Evolutionary conservation across 305 asterid species (phyloP).

Genomic region (Lippia alba): DNA sequence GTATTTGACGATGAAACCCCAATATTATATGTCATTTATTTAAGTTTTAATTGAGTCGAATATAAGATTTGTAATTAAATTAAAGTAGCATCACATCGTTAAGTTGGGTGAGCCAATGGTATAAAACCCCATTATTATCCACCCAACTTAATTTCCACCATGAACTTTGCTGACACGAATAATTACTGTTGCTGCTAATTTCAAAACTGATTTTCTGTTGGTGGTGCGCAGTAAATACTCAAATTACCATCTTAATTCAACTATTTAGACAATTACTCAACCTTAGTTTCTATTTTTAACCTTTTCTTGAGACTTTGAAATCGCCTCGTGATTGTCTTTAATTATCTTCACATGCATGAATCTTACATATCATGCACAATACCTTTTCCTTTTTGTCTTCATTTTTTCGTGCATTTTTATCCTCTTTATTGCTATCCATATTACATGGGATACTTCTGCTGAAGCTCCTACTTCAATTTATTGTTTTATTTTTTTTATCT

Average conservation of each 20-base stretch:
- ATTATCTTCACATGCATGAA: conserved; percentile 8
- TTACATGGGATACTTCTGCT: too few species aligned
- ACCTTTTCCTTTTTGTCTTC: too few species aligned
- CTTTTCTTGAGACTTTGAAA: neutral
- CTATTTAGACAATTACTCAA: neutral
- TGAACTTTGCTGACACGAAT: conserved; percentile 27
- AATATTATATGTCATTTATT: too few species aligned
- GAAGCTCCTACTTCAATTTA: too few species aligned
- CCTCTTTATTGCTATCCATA: too few species aligned
- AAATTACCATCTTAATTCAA: neutral
- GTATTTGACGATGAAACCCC: too few species aligned
- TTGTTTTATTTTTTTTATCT: too few species aligned
- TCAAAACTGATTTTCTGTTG: neutral
- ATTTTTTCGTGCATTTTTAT: too few species aligned
- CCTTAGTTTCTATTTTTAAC: neutral
- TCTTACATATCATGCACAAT: neutral
- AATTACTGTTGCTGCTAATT: neutral
- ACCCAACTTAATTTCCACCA: conserved; percentile 9
- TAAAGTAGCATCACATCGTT: too few species aligned
- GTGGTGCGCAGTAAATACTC: neutral
- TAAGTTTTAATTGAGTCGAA: too few species aligned
- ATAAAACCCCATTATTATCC: neutral
- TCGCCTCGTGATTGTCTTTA: conserved; percentile 4
- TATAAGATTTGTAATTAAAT: too few species aligned
- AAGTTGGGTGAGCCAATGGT: too few species aligned